These are phyloP conservation scores for Ceriops tagal DNA, from an alignment of 345 rosid species.

Conservation along the genomic window DNA sequence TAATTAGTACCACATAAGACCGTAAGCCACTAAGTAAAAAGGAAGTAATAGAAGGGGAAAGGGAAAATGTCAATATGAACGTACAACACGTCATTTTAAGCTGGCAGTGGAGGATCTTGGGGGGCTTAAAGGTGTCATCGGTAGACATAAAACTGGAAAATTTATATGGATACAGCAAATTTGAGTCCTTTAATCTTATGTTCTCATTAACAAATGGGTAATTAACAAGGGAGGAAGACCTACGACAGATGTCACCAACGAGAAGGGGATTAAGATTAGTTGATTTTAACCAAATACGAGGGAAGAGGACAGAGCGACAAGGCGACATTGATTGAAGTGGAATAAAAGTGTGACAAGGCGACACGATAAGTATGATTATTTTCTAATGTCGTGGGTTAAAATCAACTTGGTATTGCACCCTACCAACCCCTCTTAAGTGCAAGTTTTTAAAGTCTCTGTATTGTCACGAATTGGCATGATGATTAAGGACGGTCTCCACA, in stretches of 20 bases:
- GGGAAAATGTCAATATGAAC: no score
- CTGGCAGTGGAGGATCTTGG: no score
- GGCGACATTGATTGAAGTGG: conserved; percentile 42
- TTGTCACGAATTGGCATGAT: neutral
- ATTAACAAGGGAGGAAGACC: neutral
- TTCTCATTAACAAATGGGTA: no score
- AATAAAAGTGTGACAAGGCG: conserved; percentile 29
- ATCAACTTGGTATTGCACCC: conserved; percentile 22
- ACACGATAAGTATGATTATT: conserved; percentile 37
- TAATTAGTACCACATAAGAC: no score
- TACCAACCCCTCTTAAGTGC: conserved; percentile 19
- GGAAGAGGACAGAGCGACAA: conserved; percentile 24
- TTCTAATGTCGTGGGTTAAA: conserved; percentile 17
- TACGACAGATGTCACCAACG: neutral
- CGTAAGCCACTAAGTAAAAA: no score
- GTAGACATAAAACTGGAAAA: no score
- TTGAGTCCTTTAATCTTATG: no score
- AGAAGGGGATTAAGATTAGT: neutral
- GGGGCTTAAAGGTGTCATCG: no score
- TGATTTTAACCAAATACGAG: neutral
- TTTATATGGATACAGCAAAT: no score
- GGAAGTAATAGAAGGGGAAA: fast-evolving
- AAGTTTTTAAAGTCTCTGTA: neutral
- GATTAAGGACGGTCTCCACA: conserved; percentile 14
- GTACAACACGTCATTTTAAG: no score